These are phyloP conservation scores for Aphanomyces invadans DNA, from an alignment of 352 stramenopile genomes.

Conservation along the genomic window DNA sequence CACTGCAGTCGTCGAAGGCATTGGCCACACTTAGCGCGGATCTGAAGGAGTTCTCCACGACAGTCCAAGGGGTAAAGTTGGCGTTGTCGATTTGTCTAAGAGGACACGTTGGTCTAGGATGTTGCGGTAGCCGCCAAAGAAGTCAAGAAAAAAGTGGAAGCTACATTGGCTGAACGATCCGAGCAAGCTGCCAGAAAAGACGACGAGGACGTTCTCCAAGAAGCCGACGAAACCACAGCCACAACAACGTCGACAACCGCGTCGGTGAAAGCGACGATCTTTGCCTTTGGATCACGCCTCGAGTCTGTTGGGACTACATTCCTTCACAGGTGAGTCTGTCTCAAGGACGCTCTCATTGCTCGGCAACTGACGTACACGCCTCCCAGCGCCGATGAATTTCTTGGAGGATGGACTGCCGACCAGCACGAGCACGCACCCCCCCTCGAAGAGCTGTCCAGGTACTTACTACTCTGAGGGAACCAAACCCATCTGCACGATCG, in stretches of 20 bases:
- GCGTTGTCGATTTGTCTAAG: too few species aligned
- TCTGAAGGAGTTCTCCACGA: slow-evolving; percentile 57
- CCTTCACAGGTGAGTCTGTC: slow-evolving; percentile 22
- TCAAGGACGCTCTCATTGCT: not conserved
- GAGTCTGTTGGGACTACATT: slow-evolving; percentile 60
- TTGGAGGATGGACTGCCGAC: slow-evolving; percentile 34
- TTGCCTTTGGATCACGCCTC: slow-evolving; percentile 46
- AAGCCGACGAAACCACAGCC: not conserved
- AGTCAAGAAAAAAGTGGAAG: slow-evolving; percentile 43
- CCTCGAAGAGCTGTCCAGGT: slow-evolving; percentile 12
- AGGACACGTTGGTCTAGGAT: too few species aligned
- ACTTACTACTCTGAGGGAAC: not conserved
- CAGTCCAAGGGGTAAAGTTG: slow-evolving; percentile 46
- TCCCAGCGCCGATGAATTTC: slow-evolving; percentile 56
- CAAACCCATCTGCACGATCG: too few species aligned
- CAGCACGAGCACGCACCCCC: not conserved
- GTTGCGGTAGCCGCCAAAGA: slow-evolving; percentile 51
- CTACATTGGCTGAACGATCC: slow-evolving; percentile 34
- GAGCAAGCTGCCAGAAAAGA: slow-evolving; percentile 26
- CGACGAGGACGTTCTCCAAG: not conserved
- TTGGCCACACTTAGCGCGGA: slow-evolving; percentile 67
- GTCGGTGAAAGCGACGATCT: slow-evolving; percentile 36
- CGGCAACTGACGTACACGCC: not conserved
- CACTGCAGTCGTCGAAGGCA: slow-evolving; percentile 48
- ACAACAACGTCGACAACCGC: not conserved